Evolutionary conservation across 1,139 yeast genomes (phyloP), one percentile per base, ranked within the genome.

Genomic region (Zygosaccharomyces sapae): DNA sequence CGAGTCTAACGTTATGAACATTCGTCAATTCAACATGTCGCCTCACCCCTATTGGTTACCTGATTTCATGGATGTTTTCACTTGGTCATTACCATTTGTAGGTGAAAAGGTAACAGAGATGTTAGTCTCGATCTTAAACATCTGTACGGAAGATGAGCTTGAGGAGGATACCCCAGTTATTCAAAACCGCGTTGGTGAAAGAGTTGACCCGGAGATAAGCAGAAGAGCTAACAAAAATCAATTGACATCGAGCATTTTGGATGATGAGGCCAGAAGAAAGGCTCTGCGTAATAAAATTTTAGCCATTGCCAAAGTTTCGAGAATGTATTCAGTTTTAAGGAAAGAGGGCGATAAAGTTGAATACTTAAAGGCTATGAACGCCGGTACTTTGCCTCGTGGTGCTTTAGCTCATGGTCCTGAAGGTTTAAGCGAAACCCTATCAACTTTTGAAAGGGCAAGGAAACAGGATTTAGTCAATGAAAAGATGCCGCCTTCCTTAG

Each of bases 41-140:
- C 96, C 96, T 6, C 97, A 92, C 68, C 98, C 98, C 1, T 92
- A 92, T 69, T 90, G 96, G 92, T 74, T 92, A 56, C 98, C 98
- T 3, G 90, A 90, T 67, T 88, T 90, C 60, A 89, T 90, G 96
- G 97, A 92, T 66, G 96, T 90, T 5, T 92, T 92, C 67, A 86
- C 96, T 4, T 92, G 98, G 98, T 87, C 96, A 3, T 73, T 92
- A 51, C 98, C 98, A 5, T 92, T 92, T 73, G 97, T 92, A 34
- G 97, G 97, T n/a, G 97, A 92, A 69, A 80, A 89, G 58, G 84
- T 90, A 50, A 87, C 96, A 13, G 97, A 92, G 63, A 90, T 92
- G 86, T 76, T 92, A 63, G 88, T 89, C 30, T 81, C 95, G 1
- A 86, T 92, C 41, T 76, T 92, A 64, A 90, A 90, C 67, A 88